phyloP scores from a whole-genome alignment of 441 rosid genomes.

The California macrophylla region DNA sequence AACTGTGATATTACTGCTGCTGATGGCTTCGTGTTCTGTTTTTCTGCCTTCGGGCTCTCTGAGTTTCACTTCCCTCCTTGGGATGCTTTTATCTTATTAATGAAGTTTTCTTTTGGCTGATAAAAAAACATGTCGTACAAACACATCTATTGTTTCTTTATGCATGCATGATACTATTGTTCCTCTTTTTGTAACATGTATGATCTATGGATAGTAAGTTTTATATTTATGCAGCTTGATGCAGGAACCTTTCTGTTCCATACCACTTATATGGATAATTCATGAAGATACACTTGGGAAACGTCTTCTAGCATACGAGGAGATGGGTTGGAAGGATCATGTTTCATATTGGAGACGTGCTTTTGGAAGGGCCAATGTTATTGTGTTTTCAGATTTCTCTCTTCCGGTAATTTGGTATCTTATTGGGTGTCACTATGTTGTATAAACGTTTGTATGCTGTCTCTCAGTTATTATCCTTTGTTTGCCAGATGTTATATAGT shows the following conservation, averaged over 20 bases:
- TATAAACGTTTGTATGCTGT: constrained; percentile 21
- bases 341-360: constrained; percentile 63
- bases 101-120: no score
- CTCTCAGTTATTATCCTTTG: constrained; percentile 30
- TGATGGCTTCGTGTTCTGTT: no score
- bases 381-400: constrained; percentile 72
- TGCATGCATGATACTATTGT: constrained; percentile 2
- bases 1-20: background rate
- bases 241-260: constrained; percentile 91
- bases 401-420: constrained; percentile 52
- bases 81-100: no score
- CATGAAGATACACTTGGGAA: constrained; percentile 80
- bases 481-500: constrained; percentile 83
- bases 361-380: constrained; percentile 62
- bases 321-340: constrained; percentile 49
- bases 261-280: constrained; percentile 86
- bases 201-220: constrained; percentile 45
- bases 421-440: constrained; percentile 7
- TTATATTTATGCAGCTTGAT: constrained; percentile 87
- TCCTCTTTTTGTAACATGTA: constrained; percentile 21
- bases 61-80: no score
- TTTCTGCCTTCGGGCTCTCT: background rate
- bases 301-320: constrained; percentile 57
- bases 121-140: no score
- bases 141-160: background rate